These are phyloP conservation scores for Canna indica DNA, from an alignment of 176 grass and related monocot species.

Conservation along the genomic window DNA sequence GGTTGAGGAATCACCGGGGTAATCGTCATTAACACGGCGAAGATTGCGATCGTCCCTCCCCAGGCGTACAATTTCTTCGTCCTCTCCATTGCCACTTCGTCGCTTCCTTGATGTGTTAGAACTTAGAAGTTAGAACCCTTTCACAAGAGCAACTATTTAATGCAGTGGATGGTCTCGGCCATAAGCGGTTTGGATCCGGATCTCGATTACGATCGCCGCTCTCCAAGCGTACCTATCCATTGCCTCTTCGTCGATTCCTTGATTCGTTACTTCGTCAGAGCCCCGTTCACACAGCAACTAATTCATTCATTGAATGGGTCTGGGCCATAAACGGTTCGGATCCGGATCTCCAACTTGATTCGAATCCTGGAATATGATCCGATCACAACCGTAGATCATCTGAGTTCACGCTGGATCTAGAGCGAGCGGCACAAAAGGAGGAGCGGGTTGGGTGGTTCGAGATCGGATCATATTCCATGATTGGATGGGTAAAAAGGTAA, in stretches of 20 bases:
- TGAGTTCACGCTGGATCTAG: not conserved
- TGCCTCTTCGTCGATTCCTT: not conserved
- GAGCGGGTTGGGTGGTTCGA: too few species aligned
- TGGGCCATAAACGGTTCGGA: not conserved
- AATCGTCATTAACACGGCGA: constrained; percentile 78
- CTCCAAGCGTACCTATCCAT: constrained; percentile 55
- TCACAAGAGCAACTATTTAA: too few species aligned
- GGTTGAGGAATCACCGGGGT: constrained; percentile 82
- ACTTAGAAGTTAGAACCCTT: too few species aligned
- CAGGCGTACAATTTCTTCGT: too few species aligned
- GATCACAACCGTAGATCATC: not conserved
- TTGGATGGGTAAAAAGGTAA: too few species aligned
- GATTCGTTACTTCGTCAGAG: not conserved
- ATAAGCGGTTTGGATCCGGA: too few species aligned
- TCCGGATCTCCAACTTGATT: not conserved
- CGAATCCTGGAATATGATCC: not conserved
- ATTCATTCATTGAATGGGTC: not conserved
- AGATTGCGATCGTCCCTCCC: too few species aligned
- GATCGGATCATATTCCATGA: too few species aligned
- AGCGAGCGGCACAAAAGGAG: not conserved
- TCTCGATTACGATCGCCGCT: constrained; percentile 41
- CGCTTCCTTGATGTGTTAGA: too few species aligned
- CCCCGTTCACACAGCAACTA: not conserved
- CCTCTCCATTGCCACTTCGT: too few species aligned
- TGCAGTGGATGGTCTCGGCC: too few species aligned